Evolutionary conservation across 2,329 filamentous ascomycete species (phyloP).

Genomic region (Colletotrichum sp.): DNA sequence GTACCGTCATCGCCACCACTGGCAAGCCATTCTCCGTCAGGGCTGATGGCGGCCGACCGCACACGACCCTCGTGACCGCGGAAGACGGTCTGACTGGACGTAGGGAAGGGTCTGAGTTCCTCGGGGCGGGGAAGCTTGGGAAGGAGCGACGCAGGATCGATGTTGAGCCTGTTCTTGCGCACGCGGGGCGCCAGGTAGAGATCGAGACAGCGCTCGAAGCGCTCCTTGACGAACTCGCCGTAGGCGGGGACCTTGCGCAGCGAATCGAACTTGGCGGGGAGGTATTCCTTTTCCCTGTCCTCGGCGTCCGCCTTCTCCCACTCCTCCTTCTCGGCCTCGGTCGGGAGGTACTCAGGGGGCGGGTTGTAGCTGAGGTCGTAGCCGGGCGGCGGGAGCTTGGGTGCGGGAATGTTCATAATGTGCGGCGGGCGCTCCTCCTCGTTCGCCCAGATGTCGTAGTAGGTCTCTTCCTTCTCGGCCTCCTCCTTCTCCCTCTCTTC

Average conservation of each 20-base stretch:
- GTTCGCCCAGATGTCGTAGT: conserved; percentile 95
- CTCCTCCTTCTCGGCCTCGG: conserved; percentile 78
- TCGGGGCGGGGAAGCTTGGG: conserved; percentile 93
- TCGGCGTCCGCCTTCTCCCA: conserved; percentile 91
- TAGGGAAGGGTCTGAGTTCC: conserved; percentile 94
- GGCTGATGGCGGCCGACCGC: conserved; percentile 83
- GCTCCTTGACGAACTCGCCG: conserved; percentile 87
- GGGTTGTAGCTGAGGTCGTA: conserved; percentile 98
- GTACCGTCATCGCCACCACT: conserved; percentile 95
- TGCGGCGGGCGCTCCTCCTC: conserved; percentile 84
- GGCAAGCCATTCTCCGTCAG: conserved; percentile 83
- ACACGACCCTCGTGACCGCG: conserved; percentile 88
- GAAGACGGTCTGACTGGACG: conserved; percentile 85
- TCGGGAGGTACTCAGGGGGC: conserved; percentile 90
- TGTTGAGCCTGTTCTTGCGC: conserved; percentile 92
- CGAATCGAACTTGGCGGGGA: conserved; percentile 82
- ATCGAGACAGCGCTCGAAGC: conserved; percentile 94
- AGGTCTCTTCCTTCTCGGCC: conserved; percentile 71
- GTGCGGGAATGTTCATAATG: conserved; percentile 92
- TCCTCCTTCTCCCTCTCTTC: conserved; percentile 72
- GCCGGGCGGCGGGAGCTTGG: conserved; percentile 89
- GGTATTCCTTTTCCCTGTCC: conserved; percentile 86
- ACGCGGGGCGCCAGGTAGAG: conserved; percentile 93
- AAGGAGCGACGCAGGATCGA: conserved; percentile 90
- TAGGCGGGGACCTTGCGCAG: conserved; percentile 93